These are phyloP conservation scores for Kockiozyma suomiensis DNA, from an alignment of 805 yeast genomes.

Conservation along the genomic window DNA sequence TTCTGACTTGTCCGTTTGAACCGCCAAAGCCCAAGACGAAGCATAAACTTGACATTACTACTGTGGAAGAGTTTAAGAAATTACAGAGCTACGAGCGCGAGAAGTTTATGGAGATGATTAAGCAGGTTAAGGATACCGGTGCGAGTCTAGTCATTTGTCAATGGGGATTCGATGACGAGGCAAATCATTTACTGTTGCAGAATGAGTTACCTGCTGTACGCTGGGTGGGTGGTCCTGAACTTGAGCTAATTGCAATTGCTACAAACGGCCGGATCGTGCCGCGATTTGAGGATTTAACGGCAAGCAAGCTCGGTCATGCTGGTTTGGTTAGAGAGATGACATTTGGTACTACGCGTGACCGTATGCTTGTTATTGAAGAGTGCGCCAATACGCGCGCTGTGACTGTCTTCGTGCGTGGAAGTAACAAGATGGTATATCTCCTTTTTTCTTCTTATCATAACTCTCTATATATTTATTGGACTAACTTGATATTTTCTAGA, in stretches of 20 bases:
- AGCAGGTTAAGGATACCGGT: conserved; percentile 80
- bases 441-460: neutral
- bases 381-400: conserved; percentile 85
- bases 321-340: conserved; percentile 83
- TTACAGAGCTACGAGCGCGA: conserved; percentile 91
- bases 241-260: conserved; percentile 81
- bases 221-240: conserved; percentile 98
- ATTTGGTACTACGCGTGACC: conserved; percentile 95
- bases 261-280: conserved; percentile 98
- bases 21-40: conserved; percentile 99
- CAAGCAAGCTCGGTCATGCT: conserved; percentile 84
- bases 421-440: conserved; percentile 72
- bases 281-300: conserved; percentile 85
- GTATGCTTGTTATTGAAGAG: conserved; percentile 93
- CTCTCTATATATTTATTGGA: neutral
- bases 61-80: conserved; percentile 91
- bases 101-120: conserved; percentile 88
- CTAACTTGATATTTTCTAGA: conserved; percentile 38
- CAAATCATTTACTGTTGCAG: conserved; percentile 85
- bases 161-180: conserved; percentile 99
- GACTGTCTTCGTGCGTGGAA: conserved; percentile 91
- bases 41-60: conserved; percentile 89
- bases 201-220: conserved; percentile 93
- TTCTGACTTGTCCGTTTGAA: conserved; percentile 97
- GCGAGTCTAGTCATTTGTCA: conserved; percentile 97